These are phyloP conservation scores for Annulohypoxylon nitens DNA, from an alignment of 495 filamentous ascomycete genomes.

Conservation along the genomic window DNA sequence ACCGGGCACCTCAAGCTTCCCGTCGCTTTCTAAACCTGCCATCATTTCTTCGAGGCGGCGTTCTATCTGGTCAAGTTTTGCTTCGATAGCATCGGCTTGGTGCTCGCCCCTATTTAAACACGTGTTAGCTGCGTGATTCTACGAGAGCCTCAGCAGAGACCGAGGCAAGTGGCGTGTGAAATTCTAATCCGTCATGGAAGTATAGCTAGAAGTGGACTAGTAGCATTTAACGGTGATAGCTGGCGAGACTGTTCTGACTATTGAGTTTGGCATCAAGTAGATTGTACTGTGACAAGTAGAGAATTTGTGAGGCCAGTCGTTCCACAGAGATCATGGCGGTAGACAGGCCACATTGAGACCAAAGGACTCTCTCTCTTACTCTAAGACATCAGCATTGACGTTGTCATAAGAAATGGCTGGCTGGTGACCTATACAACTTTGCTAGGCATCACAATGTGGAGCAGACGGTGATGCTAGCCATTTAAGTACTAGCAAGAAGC, in stretches of 20 bases:
- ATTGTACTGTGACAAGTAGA: neutral
- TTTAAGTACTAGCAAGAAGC: conserved; percentile 22
- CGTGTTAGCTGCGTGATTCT: conserved; percentile 35
- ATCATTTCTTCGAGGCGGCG: conserved; percentile 67
- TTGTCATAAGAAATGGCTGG: conserved; percentile 8
- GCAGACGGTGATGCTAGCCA: conserved; percentile 13
- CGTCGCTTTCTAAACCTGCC: conserved; percentile 53
- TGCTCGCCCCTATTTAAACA: conserved; percentile 63
- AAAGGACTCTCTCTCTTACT: conserved; percentile 13
- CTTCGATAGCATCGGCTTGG: conserved; percentile 66
- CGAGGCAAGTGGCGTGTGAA: conserved; percentile 17
- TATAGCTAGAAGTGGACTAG: conserved; percentile 16
- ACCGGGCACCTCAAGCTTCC: conserved; percentile 10
- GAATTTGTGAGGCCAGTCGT: conserved; percentile 19
- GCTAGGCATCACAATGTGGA: conserved; percentile 27
- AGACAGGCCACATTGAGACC: conserved; percentile 16
- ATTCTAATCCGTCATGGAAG: conserved; percentile 10
- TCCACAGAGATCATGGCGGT: conserved; percentile 9
- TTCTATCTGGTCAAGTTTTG: conserved; percentile 64
- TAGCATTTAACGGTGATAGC: neutral
- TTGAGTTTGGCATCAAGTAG: neutral
- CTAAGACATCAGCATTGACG: conserved; percentile 17
- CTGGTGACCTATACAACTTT: conserved; percentile 30
- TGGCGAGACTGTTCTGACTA: neutral
- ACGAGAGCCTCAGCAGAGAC: neutral